Conservation (phyloP, 805 yeast species). For the Maudiozyma pseudohumilis region DNA sequence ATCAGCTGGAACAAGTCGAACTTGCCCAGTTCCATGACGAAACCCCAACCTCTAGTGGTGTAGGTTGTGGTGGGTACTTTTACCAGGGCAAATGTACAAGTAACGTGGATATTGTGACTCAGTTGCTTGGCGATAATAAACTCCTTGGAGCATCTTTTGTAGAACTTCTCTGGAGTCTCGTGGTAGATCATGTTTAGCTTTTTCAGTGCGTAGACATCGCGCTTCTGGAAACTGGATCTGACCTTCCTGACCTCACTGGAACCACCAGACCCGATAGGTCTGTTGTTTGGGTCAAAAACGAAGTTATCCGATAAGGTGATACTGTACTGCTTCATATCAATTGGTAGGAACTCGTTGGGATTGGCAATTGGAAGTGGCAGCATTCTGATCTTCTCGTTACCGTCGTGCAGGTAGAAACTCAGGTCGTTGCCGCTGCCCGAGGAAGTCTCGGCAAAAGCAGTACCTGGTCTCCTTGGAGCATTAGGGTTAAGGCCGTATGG, state of each 20-base stretch:
- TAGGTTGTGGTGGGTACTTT: conserved; percentile 47
- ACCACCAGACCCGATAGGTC: conserved; percentile 64
- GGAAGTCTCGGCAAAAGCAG: conserved; percentile 6
- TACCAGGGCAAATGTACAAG: conserved; percentile 44
- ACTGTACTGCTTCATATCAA: conserved; percentile 39
- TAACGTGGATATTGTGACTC: conserved; percentile 50
- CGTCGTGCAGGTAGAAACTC: conserved; percentile 29
- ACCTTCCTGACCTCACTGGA: conserved; percentile 54
- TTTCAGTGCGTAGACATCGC: conserved; percentile 54
- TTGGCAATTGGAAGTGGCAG: conserved; percentile 53
- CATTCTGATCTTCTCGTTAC: conserved; percentile 34
- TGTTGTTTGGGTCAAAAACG: conserved; percentile 35
- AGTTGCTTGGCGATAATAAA: conserved; percentile 49
- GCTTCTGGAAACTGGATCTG: conserved; percentile 28
- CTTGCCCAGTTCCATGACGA: conserved; percentile 55
- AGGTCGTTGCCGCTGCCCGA: conserved; percentile 14
- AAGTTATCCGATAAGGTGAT: conserved; percentile 47
- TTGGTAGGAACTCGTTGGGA: conserved; percentile 55
- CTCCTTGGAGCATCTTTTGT: conserved; percentile 55
- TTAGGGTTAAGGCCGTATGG: conserved; percentile 43
- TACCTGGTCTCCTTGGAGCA: conserved; percentile 11
- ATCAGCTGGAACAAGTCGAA: conserved; percentile 55
- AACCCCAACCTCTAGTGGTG: conserved; percentile 67
- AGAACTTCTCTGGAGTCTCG: conserved; percentile 59
- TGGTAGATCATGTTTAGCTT: conserved; percentile 49